Base-by-base conservation (phyloP, 805 yeast genomes). In the Metschnikowia hibisci region DNA sequence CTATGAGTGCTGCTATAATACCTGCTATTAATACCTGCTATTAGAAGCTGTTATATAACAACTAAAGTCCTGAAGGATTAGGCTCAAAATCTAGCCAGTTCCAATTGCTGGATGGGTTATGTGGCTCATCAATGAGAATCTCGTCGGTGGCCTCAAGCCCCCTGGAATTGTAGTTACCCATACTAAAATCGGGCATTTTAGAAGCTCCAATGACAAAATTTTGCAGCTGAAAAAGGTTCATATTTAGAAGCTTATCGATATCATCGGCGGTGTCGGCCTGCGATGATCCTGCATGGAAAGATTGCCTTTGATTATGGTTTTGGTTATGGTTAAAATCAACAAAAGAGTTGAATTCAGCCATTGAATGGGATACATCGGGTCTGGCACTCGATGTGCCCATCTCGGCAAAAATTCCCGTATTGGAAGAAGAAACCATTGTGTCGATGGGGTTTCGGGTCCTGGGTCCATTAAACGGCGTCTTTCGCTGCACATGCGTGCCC, bases 71-170 rank as follows among this genome's bases (percentile, higher is more conserved):
- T 11, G 38, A 38, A 10, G 61, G 38, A 3, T 66, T 48, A 13
- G 66, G 62, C 11, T 60, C 58, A 40, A 66, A 66, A 39, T 68
- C 73, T 20, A 68, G 50, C 73, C 73, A 68, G 51, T 64, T 68
- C 71, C 71, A 68, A 44, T 55, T 59, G 41, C 50, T 52, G 14
- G 50, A 44, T 20, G 39, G 45, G 13, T 41, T 39, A 28, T 28
- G 36, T 23, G 52, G 53, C 30, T 60, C 61, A 42, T 54, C 58
- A 23, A 57, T 43, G 42, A 66, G 53, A 3, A 67, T 54, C 48
- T 67, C 71, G 45, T 67, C 71, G 13, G 58, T 55, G 14, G 64
- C 54, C 52, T 22, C 69, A 65, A 28, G 49, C n/a, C 56, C 55
- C 25, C 44, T 43, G 13, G 40, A 34, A 34, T 48, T 34, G 43